Evolutionary conservation across 2,329 filamentous ascomycete species (phyloP), one percentile per base, ranked within the genome.

Genomic region (Fusarium compactum): DNA sequence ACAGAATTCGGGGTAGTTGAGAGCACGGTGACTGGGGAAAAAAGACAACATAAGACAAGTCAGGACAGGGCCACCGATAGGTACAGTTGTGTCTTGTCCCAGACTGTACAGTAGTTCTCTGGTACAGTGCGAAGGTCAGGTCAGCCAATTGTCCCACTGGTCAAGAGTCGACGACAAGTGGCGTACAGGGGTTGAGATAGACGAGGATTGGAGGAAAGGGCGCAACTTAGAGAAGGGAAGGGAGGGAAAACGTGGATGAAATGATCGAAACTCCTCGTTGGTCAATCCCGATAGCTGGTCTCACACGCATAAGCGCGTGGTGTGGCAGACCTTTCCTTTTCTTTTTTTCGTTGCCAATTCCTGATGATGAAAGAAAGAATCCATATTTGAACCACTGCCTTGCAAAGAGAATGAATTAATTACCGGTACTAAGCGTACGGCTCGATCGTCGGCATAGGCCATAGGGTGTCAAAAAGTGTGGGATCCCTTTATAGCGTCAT

Each of bases 171-270:
- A 58, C 60, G 50, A 58, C 60, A 69, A 62, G 62, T 69, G 62
- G 65, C 61, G 43, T 76, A 69, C 72, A 74, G 59, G 69, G 70
- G 57, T 66, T 71, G 62, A 56, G 24, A 44, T 54, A 66, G 55
- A 61, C 65, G 47, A 63, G 57, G 58, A 62, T 43, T 41, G 34
- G 34, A 43, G 24, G 43, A 29, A 71, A 62, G 50, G 41, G 46
- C 51, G 67, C 34, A 38, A 38, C 10, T 38, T 46, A 60, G 61
- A 55, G 65, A 64, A 71, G 62, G 69, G 65, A 69, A 72, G 65
- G 69, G 65, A 69, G 69, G 57, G 59, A 74, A 73, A 76, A 76
- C 74, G 72, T 76, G 74, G 74, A 71, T 70, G 60, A 56, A 63
- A 59, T 65, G 62, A 38, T 50, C 56, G 22, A 51, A 58, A 29